Percentiles rank a stretch among this genome's conserved stretches.
Evolutionary conservation across 441 rosid species (phyloP).

Genomic region (Francoa sonchifolia): DNA sequence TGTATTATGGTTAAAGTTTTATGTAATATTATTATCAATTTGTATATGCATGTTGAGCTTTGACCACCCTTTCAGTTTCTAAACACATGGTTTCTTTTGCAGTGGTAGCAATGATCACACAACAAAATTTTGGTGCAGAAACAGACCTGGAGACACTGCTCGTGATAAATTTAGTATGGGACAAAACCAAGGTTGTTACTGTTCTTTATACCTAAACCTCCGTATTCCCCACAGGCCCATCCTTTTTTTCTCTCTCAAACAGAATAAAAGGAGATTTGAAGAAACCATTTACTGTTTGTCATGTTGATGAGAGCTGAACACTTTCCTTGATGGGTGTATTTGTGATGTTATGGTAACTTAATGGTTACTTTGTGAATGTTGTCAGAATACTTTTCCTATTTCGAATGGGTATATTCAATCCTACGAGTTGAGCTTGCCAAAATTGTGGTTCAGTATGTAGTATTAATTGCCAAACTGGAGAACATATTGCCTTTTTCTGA

Average conservation of each 20-base stretch:
- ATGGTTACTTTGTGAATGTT: constrained; percentile 1
- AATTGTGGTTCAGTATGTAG: too few relatives aligned
- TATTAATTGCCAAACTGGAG: neutral
- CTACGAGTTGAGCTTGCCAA: neutral
- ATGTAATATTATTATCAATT: constrained; percentile 8
- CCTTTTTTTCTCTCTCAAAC: too few relatives aligned
- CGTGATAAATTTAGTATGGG: constrained; percentile 66
- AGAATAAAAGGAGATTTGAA: too few relatives aligned
- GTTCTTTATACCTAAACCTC: neutral
- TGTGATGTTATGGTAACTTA: neutral
- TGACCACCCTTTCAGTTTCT: constrained; percentile 10
- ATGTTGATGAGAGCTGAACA: too few relatives aligned
- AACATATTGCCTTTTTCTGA: neutral
- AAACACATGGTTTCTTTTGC: constrained; percentile 25
- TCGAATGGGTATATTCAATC: too few relatives aligned
- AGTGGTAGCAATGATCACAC: constrained; percentile 96
- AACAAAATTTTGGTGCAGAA: constrained; percentile 97
- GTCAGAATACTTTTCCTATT: too few relatives aligned
- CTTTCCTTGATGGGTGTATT: too few relatives aligned
- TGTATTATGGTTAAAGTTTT: too few relatives aligned
- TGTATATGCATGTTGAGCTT: constrained; percentile 4
- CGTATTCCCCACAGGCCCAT: too few relatives aligned
- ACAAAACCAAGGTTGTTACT: constrained; percentile 59
- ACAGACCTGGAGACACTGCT: constrained; percentile 87
- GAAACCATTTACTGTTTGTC: neutral